These are phyloP conservation scores for Tricladium varicosporioides DNA, from an alignment of 2,329 filamentous ascomycete genomes.

Conservation along the genomic window DNA sequence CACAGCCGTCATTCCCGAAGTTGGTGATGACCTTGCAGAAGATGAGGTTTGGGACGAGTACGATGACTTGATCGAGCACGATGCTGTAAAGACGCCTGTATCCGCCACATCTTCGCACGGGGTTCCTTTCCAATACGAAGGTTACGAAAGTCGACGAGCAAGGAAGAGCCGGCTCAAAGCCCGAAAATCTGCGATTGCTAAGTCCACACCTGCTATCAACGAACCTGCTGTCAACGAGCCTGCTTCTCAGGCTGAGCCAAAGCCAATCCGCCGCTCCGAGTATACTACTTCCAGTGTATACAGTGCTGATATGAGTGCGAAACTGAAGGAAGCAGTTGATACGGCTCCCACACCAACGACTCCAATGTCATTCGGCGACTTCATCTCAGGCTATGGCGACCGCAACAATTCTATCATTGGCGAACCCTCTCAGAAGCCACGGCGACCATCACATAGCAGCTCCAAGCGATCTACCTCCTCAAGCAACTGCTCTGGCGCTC, in stretches of 20 bases:
- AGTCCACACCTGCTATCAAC: constrained; percentile 18
- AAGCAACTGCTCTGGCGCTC: constrained; percentile 22
- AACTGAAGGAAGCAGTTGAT: constrained; percentile 48
- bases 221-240: constrained; percentile 19
- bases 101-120: constrained; percentile 57
- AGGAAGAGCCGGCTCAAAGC: constrained; percentile 23
- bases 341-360: constrained; percentile 42
- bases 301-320: constrained; percentile 54
- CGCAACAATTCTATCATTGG: constrained; percentile 31
- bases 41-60: constrained; percentile 97
- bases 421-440: constrained; percentile 9
- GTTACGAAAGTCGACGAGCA: constrained; percentile 36
- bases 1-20: constrained; percentile 63
- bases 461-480: constrained; percentile 23
- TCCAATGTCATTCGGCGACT: constrained; percentile 44
- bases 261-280: constrained; percentile 18
- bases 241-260: neutral
- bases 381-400: constrained; percentile 41
- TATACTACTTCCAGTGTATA: constrained; percentile 48
- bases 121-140: constrained; percentile 55
- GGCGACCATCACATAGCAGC: constrained; percentile 13
- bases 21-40: constrained; percentile 69
- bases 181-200: constrained; percentile 25
- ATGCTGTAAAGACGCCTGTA: constrained; percentile 44
- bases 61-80: constrained; percentile 78